Conservation (phyloP, 495 filamentous ascomycete genomes). For the Elaphomyces granulatus region DNA sequence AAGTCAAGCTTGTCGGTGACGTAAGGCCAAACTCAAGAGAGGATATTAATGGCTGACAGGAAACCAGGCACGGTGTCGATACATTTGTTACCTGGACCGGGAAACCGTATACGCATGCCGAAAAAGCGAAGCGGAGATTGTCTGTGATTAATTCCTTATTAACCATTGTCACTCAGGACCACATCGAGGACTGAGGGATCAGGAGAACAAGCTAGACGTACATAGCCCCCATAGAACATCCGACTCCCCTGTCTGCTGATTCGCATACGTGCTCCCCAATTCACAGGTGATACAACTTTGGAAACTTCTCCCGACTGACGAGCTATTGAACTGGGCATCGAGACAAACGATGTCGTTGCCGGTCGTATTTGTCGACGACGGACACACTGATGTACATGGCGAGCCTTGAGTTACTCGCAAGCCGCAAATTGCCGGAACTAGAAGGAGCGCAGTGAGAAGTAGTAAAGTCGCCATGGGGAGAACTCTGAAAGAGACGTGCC, state of each 20-base stretch:
- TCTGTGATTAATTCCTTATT: conserved; percentile 12
- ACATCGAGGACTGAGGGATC: no score
- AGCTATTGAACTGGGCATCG: conserved; percentile 33
- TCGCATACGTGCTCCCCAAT: conserved; percentile 38
- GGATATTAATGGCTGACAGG: conserved; percentile 22
- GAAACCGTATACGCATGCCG: conserved; percentile 31
- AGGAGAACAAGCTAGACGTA: no score
- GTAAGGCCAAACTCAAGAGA: conserved; percentile 23
- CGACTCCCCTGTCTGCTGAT: conserved; percentile 31
- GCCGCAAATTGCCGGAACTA: conserved; percentile 11
- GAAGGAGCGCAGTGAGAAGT: background rate
- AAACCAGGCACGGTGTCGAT: conserved; percentile 28
- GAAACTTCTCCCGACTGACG: conserved; percentile 34
- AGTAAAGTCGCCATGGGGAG: background rate
- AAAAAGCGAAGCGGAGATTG: conserved; percentile 36
- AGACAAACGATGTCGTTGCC: conserved; percentile 38
- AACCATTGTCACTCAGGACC: no score
- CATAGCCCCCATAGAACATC: conserved; percentile 49
- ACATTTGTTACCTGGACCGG: conserved; percentile 23
- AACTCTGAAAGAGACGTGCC: no score
- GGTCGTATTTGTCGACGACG: conserved; percentile 25
- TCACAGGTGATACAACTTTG: conserved; percentile 44
- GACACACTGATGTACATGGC: conserved; percentile 36
- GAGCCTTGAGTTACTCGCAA: conserved; percentile 34
- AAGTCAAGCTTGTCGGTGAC: conserved; percentile 17